phyloP scores from a whole-genome alignment of 176 grass and related monocot genomes.

The Hordeum marinum region DNA sequence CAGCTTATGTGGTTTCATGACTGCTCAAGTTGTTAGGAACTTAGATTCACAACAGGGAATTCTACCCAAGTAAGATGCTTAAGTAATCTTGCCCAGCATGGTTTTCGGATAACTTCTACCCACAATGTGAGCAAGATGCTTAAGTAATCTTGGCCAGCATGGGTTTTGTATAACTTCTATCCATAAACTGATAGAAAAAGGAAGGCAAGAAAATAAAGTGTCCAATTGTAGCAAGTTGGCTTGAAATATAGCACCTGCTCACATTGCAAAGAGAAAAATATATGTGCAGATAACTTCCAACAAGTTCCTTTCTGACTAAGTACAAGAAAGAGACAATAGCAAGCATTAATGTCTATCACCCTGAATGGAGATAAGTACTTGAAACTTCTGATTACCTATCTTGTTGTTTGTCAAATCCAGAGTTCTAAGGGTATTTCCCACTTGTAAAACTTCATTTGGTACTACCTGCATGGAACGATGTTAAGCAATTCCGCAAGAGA shows the following conservation, averaged over 20 bases:
- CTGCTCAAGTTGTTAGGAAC: background rate
- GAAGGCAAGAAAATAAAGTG: background rate
- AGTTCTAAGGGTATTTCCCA: conserved; percentile 77
- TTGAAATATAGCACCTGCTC: background rate
- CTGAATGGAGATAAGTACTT: conserved; percentile 1
- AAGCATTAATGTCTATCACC: background rate
- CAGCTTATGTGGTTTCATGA: background rate
- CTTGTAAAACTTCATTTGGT: conserved; percentile 79
- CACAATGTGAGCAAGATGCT: background rate
- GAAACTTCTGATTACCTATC: conserved; percentile 54
- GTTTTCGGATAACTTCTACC: background rate
- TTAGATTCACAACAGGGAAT: background rate
- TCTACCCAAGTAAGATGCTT: background rate
- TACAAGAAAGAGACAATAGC: background rate
- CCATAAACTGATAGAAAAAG: background rate
- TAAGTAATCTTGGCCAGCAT: background rate
- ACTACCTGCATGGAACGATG: conserved; percentile 45
- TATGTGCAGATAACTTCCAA: background rate
- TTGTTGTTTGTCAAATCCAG: conserved; percentile 99
- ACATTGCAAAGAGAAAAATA: background rate
- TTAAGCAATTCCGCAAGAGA: conserved; percentile 11
- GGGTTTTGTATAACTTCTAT: background rate
- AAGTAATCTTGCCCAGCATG: background rate
- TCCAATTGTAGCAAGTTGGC: background rate
- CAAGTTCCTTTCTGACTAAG: background rate